These are phyloP conservation scores for Thalassiosira exigua DNA, from an alignment of 352 stramenopile genomes.

Conservation along the genomic window DNA sequence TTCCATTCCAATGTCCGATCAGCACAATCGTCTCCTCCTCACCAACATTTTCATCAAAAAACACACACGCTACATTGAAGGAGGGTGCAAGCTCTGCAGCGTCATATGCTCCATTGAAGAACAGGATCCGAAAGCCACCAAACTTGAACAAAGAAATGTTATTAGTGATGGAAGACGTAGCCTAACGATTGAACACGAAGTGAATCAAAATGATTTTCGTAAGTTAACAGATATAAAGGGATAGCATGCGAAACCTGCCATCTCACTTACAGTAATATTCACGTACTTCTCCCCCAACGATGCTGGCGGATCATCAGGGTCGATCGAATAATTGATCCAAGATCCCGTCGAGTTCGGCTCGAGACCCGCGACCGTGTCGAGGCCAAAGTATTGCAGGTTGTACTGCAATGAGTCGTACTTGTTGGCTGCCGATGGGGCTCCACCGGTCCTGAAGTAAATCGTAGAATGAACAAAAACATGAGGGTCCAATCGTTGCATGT, in stretches of 20 bases:
- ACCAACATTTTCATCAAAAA: constrained; percentile 16
- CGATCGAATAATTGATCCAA: neutral
- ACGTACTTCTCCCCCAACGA: neutral
- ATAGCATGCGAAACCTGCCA: neutral
- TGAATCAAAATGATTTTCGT: neutral
- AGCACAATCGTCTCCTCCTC: constrained; percentile 23
- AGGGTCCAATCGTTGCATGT: no score
- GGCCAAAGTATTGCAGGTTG: constrained; percentile 18
- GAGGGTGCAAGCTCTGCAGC: constrained; percentile 4
- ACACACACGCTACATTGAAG: constrained; percentile 27
- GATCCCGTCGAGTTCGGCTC: constrained; percentile 10
- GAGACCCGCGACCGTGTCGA: constrained; percentile 8
- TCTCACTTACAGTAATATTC: constrained; percentile 1
- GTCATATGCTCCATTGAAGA: constrained; percentile 9
- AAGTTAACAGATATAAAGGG: neutral
- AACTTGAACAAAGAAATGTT: constrained; percentile 15
- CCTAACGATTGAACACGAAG: no score
- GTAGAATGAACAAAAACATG: no score
- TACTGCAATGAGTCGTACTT: constrained; percentile 14
- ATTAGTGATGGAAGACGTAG: constrained; percentile 8
- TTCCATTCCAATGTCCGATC: constrained; percentile 29
- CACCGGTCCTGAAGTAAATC: no score
- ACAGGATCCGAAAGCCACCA: constrained; percentile 10
- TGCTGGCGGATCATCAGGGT: neutral
- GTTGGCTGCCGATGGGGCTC: neutral